Conservation (phyloP, 176 grass and related monocot genomes). For the Avena atlantica region DNA sequence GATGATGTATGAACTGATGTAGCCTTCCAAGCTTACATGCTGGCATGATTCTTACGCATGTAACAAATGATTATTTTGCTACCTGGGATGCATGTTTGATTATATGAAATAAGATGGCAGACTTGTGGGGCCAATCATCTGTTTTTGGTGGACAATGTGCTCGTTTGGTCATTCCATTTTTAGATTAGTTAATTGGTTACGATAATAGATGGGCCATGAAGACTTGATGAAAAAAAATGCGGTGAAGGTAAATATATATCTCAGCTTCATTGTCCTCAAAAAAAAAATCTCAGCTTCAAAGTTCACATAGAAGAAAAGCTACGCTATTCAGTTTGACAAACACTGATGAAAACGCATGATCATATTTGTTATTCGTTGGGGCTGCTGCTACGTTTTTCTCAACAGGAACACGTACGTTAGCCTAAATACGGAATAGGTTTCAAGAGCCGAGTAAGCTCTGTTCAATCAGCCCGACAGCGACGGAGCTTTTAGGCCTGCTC, state of each 20-base stretch:
- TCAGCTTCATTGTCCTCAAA: too few species aligned
- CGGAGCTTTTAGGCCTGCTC: too few species aligned
- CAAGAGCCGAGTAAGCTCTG: too few species aligned
- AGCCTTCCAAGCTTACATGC: conserved; percentile 10
- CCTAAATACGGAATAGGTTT: too few species aligned
- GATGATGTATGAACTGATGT: conserved; percentile 29
- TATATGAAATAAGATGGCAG: conserved; percentile 42
- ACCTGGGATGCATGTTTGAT: conserved; percentile 38
- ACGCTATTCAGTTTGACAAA: not conserved
- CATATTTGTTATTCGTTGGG: not conserved
- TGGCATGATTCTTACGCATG: conserved; percentile 25
- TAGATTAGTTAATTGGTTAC: not conserved
- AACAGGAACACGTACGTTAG: too few species aligned
- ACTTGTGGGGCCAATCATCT: conserved; percentile 29
- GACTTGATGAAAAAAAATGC: not conserved
- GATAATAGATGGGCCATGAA: not conserved
- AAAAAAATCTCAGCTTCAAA: not conserved
- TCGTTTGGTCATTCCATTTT: not conserved
- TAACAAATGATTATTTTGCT: conserved; percentile 35
- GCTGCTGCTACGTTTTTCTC: too few species aligned
- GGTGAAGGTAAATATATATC: not conserved
- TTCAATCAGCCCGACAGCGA: too few species aligned
- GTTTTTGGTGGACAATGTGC: not conserved
- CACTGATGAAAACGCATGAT: not conserved
- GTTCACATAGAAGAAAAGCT: not conserved